phyloP scores from a whole-genome alignment of 495 filamentous ascomycete species.

The Corynascus novoguineensis region DNA sequence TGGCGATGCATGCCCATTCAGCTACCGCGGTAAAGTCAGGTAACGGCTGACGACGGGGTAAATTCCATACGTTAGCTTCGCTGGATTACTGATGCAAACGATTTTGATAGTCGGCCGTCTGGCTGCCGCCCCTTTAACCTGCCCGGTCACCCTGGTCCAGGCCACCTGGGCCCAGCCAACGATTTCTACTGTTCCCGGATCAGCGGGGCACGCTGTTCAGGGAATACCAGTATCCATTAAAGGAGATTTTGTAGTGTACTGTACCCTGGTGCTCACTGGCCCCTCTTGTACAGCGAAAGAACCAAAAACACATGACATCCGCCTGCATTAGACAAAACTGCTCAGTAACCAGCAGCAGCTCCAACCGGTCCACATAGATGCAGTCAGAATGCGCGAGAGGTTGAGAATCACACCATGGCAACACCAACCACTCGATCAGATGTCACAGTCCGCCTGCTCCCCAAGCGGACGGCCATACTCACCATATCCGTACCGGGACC shows the following conservation, averaged over 20 bases:
- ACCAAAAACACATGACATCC: not conserved
- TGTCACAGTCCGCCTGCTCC: not conserved
- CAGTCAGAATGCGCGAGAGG: not conserved
- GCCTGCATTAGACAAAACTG: not conserved
- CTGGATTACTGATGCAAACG: too few species aligned
- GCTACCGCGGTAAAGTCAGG: too few species aligned
- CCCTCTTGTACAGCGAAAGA: not conserved
- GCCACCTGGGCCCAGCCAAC: too few species aligned
- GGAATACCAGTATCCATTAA: not conserved
- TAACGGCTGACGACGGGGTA: too few species aligned
- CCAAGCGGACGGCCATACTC: not conserved
- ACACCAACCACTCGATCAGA: not conserved
- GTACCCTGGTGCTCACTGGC: not conserved
- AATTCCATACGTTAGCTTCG: too few species aligned
- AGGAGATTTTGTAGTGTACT: too few species aligned
- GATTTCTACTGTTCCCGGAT: too few species aligned
- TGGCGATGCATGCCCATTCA: too few species aligned
- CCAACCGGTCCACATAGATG: not conserved
- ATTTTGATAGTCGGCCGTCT: too few species aligned
- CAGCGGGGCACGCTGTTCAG: too few species aligned
- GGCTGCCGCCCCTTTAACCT: too few species aligned
- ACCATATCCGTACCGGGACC: constrained; percentile 4
- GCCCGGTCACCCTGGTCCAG: too few species aligned
- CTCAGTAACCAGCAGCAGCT: not conserved
- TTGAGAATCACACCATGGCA: not conserved